A percentile compares a stretch with the other conserved stretches of the same genome.
These are phyloP conservation scores for Colletotrichum spaethianum DNA, from an alignment of 2,329 filamentous ascomycete genomes.

Conservation along the genomic window DNA sequence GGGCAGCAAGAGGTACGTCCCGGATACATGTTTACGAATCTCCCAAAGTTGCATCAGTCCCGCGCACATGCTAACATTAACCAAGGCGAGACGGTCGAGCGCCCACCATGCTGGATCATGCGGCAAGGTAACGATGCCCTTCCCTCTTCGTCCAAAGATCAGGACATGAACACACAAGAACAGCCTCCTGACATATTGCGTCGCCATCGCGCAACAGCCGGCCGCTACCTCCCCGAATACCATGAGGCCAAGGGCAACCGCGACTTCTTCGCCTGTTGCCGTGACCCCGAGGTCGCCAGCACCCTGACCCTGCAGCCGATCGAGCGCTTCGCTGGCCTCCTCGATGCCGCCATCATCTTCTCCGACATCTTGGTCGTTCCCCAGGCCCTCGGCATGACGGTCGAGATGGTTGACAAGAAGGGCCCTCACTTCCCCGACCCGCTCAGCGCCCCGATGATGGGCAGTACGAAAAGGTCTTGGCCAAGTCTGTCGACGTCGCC, in stretches of 20 bases:
- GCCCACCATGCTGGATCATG: slow-evolving; percentile 99
- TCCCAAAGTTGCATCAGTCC: background rate
- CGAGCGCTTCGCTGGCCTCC: slow-evolving; percentile 88
- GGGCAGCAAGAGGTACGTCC: slow-evolving; percentile 85
- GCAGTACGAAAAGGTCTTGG: slow-evolving; percentile 85
- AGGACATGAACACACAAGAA: background rate
- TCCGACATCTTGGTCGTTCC: slow-evolving; percentile 98
- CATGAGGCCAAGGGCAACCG: slow-evolving; percentile 91
- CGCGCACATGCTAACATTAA: slow-evolving; percentile 42
- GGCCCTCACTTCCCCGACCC: slow-evolving; percentile 95
- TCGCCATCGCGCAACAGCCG: slow-evolving; percentile 69
- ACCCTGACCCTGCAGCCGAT: slow-evolving; percentile 95
- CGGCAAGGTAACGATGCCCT: slow-evolving; percentile 80
- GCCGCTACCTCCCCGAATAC: slow-evolving; percentile 97
- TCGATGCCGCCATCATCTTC: slow-evolving; percentile 99
- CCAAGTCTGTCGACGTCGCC: slow-evolving; percentile 85
- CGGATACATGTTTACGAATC: too few species aligned
- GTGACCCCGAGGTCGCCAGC: slow-evolving; percentile 91
- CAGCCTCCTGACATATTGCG: slow-evolving; percentile 17
- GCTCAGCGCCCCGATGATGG: slow-evolving; percentile 81
- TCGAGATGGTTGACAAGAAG: slow-evolving; percentile 98
- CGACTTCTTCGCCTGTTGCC: slow-evolving; percentile 99
- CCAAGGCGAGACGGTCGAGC: slow-evolving; percentile 88
- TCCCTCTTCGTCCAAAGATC: slow-evolving; percentile 1
- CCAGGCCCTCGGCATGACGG: slow-evolving; percentile 98